phyloP scores from a whole-genome alignment of 192 early-diverging fungal species.

The Glomus cerebriforme region DNA sequence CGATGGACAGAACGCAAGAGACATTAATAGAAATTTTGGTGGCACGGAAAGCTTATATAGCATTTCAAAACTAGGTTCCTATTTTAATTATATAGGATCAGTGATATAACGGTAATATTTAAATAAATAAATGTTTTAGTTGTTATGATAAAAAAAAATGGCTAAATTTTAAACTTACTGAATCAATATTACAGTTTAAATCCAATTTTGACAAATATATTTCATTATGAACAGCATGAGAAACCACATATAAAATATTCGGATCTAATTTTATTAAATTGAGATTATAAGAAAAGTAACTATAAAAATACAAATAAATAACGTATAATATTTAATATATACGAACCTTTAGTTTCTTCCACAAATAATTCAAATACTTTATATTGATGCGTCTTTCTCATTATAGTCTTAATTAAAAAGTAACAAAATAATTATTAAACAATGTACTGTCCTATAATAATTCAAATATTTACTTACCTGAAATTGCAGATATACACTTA shows the following conservation, averaged over 20 bases:
- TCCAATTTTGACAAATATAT: constrained; percentile 41
- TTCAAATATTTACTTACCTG: constrained; percentile 27
- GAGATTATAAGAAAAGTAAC: neutral
- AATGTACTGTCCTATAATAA: too few relatives aligned
- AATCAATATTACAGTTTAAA: neutral
- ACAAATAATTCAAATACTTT: constrained; percentile 52
- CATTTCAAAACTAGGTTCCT: constrained; percentile 33
- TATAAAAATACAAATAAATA: neutral
- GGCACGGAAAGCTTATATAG: constrained; percentile 37
- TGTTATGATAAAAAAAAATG: too few relatives aligned
- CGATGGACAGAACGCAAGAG: constrained; percentile 25
- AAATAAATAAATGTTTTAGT: neutral
- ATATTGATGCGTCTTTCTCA: constrained; percentile 39
- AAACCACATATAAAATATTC: constrained; percentile 41
- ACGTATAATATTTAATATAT: neutral
- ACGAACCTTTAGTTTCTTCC: constrained; percentile 27
- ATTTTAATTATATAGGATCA: neutral
- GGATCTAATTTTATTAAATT: constrained; percentile 23
- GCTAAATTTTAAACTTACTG: neutral
- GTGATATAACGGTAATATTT: neutral
- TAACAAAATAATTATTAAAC: neutral
- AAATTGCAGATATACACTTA: constrained; percentile 50
- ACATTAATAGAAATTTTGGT: constrained; percentile 36
- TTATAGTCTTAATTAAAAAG: constrained; percentile 37
- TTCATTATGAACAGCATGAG: constrained; percentile 38